Conservation (phyloP, 2,329 filamentous ascomycete species). For the Lasiodiplodia sp. region DNA sequence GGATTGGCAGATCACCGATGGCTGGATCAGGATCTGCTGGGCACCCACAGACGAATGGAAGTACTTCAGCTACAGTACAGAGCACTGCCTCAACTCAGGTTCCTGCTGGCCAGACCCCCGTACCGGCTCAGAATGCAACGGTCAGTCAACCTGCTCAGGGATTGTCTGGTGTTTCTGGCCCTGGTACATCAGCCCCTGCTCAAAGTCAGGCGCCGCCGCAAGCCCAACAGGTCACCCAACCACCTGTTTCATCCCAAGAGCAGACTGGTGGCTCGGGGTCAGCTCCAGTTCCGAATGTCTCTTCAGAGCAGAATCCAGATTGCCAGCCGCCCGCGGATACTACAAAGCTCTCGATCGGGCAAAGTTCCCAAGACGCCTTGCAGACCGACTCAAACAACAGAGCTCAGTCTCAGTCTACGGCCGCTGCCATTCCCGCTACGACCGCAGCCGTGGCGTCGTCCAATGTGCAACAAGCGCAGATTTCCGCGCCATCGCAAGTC, state of each 20-base stretch:
- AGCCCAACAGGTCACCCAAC: background rate
- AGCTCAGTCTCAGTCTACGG: background rate
- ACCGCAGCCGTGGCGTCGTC: background rate
- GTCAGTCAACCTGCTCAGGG: background rate
- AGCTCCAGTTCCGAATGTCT: background rate
- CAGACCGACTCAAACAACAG: background rate
- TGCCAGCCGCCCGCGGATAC: background rate
- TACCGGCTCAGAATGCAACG: background rate
- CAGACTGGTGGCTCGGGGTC: background rate
- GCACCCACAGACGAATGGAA: background rate
- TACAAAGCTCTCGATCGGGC: background rate
- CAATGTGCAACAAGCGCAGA: background rate
- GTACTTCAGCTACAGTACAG: background rate
- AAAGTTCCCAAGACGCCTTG: background rate
- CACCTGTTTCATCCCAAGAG: background rate
- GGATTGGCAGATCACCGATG: background rate
- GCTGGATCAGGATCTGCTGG: background rate
- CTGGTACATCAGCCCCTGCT: background rate
- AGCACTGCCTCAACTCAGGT: background rate
- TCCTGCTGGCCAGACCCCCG: background rate
- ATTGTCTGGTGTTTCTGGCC: background rate
- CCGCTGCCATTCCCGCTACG: background rate
- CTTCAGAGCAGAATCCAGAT: background rate
- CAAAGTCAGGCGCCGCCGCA: background rate
- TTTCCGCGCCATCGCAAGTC: background rate